These are phyloP conservation scores for Wickerhamomyces hampshirensis DNA, from an alignment of 805 yeast species.

Conservation along the genomic window DNA sequence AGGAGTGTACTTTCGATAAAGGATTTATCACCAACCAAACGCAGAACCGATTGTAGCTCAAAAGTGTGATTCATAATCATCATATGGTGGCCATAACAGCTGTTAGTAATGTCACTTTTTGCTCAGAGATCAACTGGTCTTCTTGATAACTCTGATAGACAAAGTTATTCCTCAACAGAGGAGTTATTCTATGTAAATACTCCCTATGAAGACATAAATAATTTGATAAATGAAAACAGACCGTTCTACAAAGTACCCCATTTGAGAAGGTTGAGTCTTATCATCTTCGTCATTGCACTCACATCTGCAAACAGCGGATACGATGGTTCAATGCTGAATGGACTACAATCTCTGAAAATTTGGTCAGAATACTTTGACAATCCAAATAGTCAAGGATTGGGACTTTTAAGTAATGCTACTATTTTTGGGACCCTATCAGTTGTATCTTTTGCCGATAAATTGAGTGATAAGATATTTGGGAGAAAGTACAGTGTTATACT, in stretches of 20 bases:
- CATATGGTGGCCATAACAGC: too few relatives aligned
- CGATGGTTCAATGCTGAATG: constrained; percentile 47
- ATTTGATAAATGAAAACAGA: too few relatives aligned
- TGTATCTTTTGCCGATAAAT: constrained; percentile 25
- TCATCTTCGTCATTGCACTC: constrained; percentile 37
- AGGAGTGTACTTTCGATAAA: too few relatives aligned
- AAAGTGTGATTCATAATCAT: too few relatives aligned
- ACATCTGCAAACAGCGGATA: constrained; percentile 43
- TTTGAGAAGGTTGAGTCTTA: constrained; percentile 30
- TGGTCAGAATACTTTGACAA: constrained; percentile 37
- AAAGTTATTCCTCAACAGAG: too few relatives aligned
- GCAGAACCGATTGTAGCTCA: too few relatives aligned
- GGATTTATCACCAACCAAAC: too few relatives aligned
- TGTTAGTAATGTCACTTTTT: too few relatives aligned
- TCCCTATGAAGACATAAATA: too few relatives aligned
- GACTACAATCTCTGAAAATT: constrained; percentile 36
- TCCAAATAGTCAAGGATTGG: constrained; percentile 34
- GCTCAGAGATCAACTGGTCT: too few relatives aligned
- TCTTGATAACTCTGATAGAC: too few relatives aligned
- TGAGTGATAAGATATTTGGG: constrained; percentile 40
- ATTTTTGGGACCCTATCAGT: constrained; percentile 35
- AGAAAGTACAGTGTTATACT: constrained; percentile 27
- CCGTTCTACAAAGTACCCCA: constrained; percentile 34
- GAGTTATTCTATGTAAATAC: too few relatives aligned
- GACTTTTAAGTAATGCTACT: constrained; percentile 36